These are phyloP conservation scores for Boletus speciosus DNA, from an alignment of 768 basidiomycete species.

Conservation along the genomic window DNA sequence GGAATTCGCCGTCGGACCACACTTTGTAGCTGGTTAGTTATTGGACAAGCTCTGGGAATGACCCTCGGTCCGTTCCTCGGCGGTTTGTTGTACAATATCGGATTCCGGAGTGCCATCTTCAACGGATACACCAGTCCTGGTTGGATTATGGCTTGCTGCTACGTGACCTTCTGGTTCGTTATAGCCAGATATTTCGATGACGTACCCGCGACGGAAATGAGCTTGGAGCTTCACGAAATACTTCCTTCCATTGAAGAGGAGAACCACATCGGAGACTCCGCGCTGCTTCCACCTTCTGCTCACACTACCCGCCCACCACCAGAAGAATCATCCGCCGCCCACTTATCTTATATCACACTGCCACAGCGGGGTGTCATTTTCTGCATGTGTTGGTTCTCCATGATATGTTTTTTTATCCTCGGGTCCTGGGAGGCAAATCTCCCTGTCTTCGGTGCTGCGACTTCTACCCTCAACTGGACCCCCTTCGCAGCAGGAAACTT, in stretches of 20 bases:
- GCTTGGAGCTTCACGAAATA: constrained; percentile 9
- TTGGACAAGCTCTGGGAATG: constrained; percentile 61
- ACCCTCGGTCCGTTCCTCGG: constrained; percentile 61
- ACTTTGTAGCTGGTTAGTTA: constrained; percentile 58
- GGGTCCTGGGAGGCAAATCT: constrained; percentile 69
- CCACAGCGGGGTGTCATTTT: constrained; percentile 52
- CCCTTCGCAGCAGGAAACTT: constrained; percentile 67
- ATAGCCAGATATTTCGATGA: constrained; percentile 40
- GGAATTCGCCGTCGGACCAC: constrained; percentile 61
- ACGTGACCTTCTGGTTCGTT: constrained; percentile 49
- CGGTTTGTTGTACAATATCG: constrained; percentile 58
- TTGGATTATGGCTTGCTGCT: constrained; percentile 58
- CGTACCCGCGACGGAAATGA: constrained; percentile 24
- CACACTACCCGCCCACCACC: not conserved
- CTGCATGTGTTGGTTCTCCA: constrained; percentile 69
- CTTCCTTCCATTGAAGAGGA: constrained; percentile 1
- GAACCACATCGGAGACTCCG: not conserved
- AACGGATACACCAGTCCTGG: constrained; percentile 66
- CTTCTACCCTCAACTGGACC: constrained; percentile 46
- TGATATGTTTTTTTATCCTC: constrained; percentile 68
- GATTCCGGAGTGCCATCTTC: constrained; percentile 52
- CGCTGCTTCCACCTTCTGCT: not conserved
- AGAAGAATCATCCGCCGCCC: constrained; percentile 6
- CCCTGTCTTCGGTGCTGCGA: constrained; percentile 51
- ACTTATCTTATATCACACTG: constrained; percentile 15